Evolutionary conservation across 805 yeast species (phyloP).

Genomic region (Wickerhamiella musiphila): DNA sequence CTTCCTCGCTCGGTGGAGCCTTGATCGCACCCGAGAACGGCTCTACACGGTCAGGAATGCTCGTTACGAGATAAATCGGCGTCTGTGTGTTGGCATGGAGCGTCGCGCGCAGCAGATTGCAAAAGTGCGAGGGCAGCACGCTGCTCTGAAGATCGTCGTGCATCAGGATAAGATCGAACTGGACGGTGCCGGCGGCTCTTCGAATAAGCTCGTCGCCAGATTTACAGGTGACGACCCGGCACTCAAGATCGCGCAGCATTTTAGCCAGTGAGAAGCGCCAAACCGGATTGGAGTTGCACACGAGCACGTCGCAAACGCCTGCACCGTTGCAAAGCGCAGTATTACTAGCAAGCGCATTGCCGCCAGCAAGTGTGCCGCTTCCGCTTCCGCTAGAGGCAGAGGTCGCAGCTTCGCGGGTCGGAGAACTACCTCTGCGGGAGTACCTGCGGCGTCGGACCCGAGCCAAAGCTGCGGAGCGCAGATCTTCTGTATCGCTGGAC

Average conservation of each 20-base stretch:
- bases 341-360: not conserved
- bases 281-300: conserved; percentile 79
- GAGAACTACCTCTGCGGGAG: conserved; percentile 5
- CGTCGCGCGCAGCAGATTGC: conserved; percentile 68
- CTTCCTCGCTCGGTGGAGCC: conserved; percentile 38
- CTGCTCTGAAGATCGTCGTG: conserved; percentile 27
- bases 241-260: conserved; percentile 51
- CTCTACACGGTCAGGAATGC: conserved; percentile 26
- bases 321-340: conserved; percentile 23
- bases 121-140: conserved; percentile 46
- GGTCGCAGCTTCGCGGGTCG: not conserved
- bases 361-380: not conserved
- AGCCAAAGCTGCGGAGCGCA: conserved; percentile 9
- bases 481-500: conserved; percentile 3
- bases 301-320: conserved; percentile 32
- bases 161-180: conserved; percentile 68
- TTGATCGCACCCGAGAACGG: conserved; percentile 56
- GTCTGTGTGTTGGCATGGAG: conserved; percentile 61
- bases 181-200: conserved; percentile 64
- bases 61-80: conserved; percentile 61
- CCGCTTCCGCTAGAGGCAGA: not conserved
- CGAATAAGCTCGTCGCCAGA: conserved; percentile 73
- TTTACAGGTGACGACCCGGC: conserved; percentile 59
- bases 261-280: conserved; percentile 50
- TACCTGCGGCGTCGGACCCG: conserved; percentile 12